These are phyloP conservation scores for Athelia sp. DNA, from an alignment of 1,284 basidiomycete genomes.

Conservation along the genomic window DNA sequence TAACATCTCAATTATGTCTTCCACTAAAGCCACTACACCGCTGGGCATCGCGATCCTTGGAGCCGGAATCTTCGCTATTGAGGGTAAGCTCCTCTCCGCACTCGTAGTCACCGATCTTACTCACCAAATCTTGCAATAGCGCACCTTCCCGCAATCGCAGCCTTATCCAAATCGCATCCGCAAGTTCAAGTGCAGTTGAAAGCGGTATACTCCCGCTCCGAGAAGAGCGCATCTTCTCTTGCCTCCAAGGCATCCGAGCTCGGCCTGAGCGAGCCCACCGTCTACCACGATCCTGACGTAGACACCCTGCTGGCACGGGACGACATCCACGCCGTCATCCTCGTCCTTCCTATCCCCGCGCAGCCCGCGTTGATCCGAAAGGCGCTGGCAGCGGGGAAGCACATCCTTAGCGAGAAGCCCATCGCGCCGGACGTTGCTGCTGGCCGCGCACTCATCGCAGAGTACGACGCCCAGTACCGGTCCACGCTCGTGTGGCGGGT, in stretches of 20 bases:
- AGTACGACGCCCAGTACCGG: conserved; percentile 62
- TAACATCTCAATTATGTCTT: too few species aligned
- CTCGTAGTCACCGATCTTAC: conserved; percentile 15
- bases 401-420: conserved; percentile 85
- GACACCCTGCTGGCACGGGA: conserved; percentile 50
- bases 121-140: conserved; percentile 36
- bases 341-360: conserved; percentile 72
- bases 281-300: conserved; percentile 47
- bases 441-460: conserved; percentile 60
- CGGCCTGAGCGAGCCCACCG: conserved; percentile 29
- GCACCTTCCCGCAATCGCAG: conserved; percentile 67
- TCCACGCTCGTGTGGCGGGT: conserved; percentile 75
- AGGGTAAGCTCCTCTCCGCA: conserved; percentile 36
- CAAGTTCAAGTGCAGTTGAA: conserved; percentile 38
- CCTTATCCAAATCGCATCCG: conserved; percentile 43
- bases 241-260: conserved; percentile 42
- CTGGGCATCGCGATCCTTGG: conserved; percentile 62
- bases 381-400: conserved; percentile 69
- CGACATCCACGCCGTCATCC: conserved; percentile 69
- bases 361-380: conserved; percentile 68
- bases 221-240: conserved; percentile 53
- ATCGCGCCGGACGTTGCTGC: conserved; percentile 64
- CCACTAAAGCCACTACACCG: neutral
- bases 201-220: conserved; percentile 75
- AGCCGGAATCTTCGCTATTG: conserved; percentile 68